Conservation (phyloP, 257 asterid species). For the Solanum virginianum region DNA sequence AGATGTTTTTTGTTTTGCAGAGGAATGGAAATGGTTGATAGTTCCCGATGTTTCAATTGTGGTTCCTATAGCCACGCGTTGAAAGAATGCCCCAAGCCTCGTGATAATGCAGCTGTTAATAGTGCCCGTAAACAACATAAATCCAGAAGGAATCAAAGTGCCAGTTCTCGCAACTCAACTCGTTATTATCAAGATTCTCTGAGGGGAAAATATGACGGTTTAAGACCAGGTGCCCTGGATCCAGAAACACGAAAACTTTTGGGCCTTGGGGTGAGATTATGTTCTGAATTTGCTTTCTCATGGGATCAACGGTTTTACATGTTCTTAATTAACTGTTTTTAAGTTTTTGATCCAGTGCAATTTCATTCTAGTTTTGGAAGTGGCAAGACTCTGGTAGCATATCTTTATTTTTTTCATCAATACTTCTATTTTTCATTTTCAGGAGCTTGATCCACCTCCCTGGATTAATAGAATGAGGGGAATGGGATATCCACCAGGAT, state of each 20-base stretch:
- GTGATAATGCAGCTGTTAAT: slow-evolving; percentile 68
- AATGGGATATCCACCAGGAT: slow-evolving; percentile 95
- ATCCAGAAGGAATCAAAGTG: slow-evolving; percentile 41
- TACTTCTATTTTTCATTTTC: slow-evolving; percentile 6
- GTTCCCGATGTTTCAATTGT: slow-evolving; percentile 93
- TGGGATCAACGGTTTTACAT: background rate
- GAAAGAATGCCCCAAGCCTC: slow-evolving; percentile 91
- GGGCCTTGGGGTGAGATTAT: slow-evolving; percentile 76
- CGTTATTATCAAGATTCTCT: slow-evolving; percentile 78
- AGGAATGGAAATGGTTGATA: slow-evolving; percentile 31
- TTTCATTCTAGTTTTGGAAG: background rate
- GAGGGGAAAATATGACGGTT: slow-evolving; percentile 81
- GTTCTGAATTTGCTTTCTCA: background rate
- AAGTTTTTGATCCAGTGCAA: background rate
- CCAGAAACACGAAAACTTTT: slow-evolving; percentile 67
- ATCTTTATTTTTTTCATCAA: background rate
- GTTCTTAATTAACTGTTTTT: background rate
- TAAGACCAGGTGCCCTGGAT: slow-evolving; percentile 79
- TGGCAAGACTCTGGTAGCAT: background rate
- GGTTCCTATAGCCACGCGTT: slow-evolving; percentile 80
- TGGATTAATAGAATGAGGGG: slow-evolving; percentile 98
- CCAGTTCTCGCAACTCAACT: slow-evolving; percentile 54
- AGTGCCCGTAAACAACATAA: slow-evolving; percentile 81
- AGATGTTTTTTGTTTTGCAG: slow-evolving; percentile 33
- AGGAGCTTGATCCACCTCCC: slow-evolving; percentile 99